Conservation (phyloP, 2,329 filamentous ascomycete genomes). For the Hypoxylon sp. region DNA sequence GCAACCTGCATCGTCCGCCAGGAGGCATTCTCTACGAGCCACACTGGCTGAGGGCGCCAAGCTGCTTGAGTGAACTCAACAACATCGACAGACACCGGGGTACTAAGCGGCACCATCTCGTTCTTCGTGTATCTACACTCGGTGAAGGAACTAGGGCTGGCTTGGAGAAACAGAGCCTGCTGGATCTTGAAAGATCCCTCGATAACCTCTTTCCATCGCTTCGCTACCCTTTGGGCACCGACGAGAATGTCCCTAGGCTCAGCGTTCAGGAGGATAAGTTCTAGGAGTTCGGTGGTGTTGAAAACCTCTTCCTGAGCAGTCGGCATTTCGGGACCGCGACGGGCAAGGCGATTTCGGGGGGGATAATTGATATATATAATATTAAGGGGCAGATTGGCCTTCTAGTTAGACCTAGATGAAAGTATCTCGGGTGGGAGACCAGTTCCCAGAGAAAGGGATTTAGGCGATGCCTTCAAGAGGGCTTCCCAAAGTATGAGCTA, state of each 20-base stretch:
- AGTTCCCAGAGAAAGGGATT: too few species aligned
- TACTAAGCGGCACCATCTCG: background rate
- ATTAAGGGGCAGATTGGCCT: background rate
- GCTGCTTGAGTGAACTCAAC: background rate
- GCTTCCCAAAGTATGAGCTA: too few species aligned
- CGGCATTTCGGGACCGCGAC: background rate
- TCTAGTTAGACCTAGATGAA: background rate
- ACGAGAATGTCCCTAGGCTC: background rate
- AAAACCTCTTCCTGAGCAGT: background rate
- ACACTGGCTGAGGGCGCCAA: background rate
- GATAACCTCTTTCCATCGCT: conserved; percentile 13
- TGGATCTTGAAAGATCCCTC: conserved; percentile 12
- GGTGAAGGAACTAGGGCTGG: background rate
- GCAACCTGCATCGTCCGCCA: conserved; percentile 19
- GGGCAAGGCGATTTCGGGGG: too few species aligned
- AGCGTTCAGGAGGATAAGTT: conserved; percentile 4
- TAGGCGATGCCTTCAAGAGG: too few species aligned
- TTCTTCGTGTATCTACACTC: background rate
- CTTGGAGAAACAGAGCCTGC: background rate
- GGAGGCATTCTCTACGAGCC: conserved; percentile 7
- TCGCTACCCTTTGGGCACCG: conserved; percentile 17
- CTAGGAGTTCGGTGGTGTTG: conserved; percentile 14
- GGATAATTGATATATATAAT: background rate
- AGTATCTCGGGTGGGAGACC: too few species aligned
- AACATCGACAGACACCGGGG: background rate